Percentiles rank a stretch among this genome's conserved stretches.
Evolutionary conservation across 1,139 yeast species (phyloP).

Genomic region (Blastobotrys petasosporus): DNA sequence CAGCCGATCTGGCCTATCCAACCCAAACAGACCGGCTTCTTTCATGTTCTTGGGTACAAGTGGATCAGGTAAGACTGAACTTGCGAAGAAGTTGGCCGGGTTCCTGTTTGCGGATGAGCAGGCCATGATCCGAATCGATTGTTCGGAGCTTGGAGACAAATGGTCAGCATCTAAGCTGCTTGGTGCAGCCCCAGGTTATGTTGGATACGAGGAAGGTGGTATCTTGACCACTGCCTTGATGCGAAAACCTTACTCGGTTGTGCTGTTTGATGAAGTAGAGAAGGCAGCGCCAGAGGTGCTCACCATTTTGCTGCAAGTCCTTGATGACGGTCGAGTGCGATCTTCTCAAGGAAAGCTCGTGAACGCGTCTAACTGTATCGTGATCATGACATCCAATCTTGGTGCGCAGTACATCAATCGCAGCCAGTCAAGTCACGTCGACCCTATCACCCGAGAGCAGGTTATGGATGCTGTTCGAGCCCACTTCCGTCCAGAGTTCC

Average conservation of each 20-base stretch:
- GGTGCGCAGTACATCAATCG: conserved; percentile 88
- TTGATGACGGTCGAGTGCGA: conserved; percentile 95
- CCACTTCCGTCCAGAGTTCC: conserved; percentile 96
- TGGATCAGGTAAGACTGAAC: conserved; percentile 97
- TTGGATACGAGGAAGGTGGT: conserved; percentile 98
- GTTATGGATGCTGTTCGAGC: conserved; percentile 82
- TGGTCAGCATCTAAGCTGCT: conserved; percentile 90
- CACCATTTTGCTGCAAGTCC: conserved; percentile 80
- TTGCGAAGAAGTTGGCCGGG: conserved; percentile 94
- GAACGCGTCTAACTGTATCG: conserved; percentile 85
- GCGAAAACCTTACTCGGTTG: conserved; percentile 90
- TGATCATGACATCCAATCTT: conserved; percentile 94
- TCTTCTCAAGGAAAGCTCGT: conserved; percentile 91
- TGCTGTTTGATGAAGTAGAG: conserved; percentile 93
- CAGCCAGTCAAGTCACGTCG: conserved; percentile 49
- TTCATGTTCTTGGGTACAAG: conserved; percentile 92
- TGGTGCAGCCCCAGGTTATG: conserved; percentile 98
- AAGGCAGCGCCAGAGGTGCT: conserved; percentile 99
- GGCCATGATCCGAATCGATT: conserved; percentile 95
- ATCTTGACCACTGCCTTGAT: conserved; percentile 85
- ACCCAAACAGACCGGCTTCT: conserved; percentile 94
- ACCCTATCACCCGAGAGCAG: conserved; percentile 58
- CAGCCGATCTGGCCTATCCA: conserved; percentile 91
- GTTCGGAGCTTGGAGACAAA: conserved; percentile 93
- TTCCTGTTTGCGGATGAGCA: conserved; percentile 92